Conservation (phyloP, 768 basidiomycete species). For the Leucocoprinus leucothites region DNA sequence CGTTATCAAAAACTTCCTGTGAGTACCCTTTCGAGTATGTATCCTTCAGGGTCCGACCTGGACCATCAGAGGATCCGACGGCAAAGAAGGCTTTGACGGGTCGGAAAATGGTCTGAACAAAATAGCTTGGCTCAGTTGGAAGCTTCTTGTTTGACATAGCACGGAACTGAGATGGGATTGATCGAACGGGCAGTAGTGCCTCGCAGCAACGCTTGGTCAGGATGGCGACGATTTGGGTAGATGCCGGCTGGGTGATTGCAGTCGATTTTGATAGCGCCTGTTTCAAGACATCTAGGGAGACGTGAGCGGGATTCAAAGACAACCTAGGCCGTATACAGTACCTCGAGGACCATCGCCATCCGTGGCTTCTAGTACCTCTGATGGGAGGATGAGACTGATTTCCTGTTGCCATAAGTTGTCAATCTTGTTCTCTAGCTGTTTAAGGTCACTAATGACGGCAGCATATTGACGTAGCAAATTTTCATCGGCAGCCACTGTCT, state of each 20-base stretch:
- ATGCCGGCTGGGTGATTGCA: slow-evolving; percentile 53
- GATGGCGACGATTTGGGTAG: slow-evolving; percentile 63
- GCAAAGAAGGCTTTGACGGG: slow-evolving; percentile 78
- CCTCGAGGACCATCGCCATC: slow-evolving; percentile 46
- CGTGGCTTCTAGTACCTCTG: slow-evolving; percentile 23
- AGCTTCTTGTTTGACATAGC: slow-evolving; percentile 73
- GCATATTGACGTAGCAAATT: slow-evolving; percentile 61
- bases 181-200: slow-evolving; percentile 77
- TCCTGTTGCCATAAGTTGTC: slow-evolving; percentile 65
- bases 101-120: slow-evolving; percentile 75
- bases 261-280: slow-evolving; percentile 48
- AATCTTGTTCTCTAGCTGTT: slow-evolving; percentile 48
- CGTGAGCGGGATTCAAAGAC: slow-evolving; percentile 3
- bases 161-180: slow-evolving; percentile 88
- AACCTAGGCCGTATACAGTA: slow-evolving; percentile 17
- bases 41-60: slow-evolving; percentile 57
- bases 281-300: slow-evolving; percentile 48
- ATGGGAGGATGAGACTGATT: slow-evolving; percentile 63
- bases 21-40: slow-evolving; percentile 48
- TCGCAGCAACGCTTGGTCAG: slow-evolving; percentile 83
- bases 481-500: slow-evolving; percentile 62
- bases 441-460: slow-evolving; percentile 67
- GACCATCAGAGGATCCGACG: slow-evolving; percentile 51
- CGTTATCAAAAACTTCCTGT: slow-evolving; percentile 66
- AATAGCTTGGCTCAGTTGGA: slow-evolving; percentile 82